Base-by-base conservation (phyloP, 768 basidiomycete genomes). In the Grammothele lineata region DNA sequence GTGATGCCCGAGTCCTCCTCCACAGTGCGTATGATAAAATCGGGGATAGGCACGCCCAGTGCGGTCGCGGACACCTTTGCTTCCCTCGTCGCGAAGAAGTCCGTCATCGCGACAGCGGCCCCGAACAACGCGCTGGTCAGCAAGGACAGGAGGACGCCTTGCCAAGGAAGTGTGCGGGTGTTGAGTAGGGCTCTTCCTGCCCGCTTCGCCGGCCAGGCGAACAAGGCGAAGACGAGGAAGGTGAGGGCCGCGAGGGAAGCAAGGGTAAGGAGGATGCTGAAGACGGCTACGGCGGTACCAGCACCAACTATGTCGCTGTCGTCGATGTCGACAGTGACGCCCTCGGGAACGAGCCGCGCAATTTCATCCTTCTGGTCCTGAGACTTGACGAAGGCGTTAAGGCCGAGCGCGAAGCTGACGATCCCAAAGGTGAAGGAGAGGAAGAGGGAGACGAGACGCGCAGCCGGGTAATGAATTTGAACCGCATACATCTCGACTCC, bases 91-190 rank as follows among this genome's bases (percentile, higher is more conserved):
- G 71, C 70, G 51, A 73, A 71, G 63, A 71, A 71, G 51, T 69
- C 56, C 27, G 73, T 71, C 48, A 73, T 75, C 7, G 72, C 66
- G n/a, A 76, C 69, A 48, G 76, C 66, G 30, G 71, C 65, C 24
- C 68, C 75, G 43, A 83, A 66, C 34, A 82, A 63, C 73, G 73
- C 77, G 9, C 66, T 18, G 22, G 68, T 57, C 55, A 70, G 65
- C 56, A 78, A 72, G 27, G 63, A 60, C 50, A 78, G 65, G 17
- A 66, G n/a, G 48, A 44, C 12, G 61, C 53, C 66, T 55, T 73
- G 71, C n/a, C 66, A 17, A 30, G 54, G 59, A 41, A 72, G 61
- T 11, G 62, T 56, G 41, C 66, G 64, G 5, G 62, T 40, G 56
- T 45, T 51, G 43, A 50, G 19, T 46, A 50, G 41, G 46, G 53